phyloP scores from a whole-genome alignment of 2,329 filamentous ascomycete species.

The Colletotrichum chrysophilum region DNA sequence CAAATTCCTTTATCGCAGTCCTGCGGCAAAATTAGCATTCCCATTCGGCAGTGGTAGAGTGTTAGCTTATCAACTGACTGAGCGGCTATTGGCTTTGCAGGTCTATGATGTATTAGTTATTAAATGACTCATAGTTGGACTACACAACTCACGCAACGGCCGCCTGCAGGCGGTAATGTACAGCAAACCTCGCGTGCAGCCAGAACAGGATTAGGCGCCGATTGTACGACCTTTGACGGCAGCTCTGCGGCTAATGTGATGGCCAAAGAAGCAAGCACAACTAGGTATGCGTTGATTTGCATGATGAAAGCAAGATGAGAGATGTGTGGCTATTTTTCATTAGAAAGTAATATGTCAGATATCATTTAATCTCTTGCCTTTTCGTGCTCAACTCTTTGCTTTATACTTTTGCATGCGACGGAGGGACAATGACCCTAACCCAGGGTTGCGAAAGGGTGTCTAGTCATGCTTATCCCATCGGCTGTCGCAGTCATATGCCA shows the following conservation, averaged over 20 bases:
- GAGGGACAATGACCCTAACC: no score
- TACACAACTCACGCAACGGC: not conserved
- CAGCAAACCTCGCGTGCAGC: not conserved
- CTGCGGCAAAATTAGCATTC: not conserved
- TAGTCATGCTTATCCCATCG: no score
- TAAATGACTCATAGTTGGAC: no score
- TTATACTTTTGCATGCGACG: no score
- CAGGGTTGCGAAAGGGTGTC: no score
- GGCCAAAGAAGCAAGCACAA: not conserved
- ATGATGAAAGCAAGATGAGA: not conserved
- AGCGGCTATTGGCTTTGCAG: not conserved
- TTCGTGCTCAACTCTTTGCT: no score
- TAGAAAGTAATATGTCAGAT: no score
- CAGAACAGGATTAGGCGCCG: not conserved
- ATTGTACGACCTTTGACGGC: not conserved
- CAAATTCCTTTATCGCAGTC: not conserved
- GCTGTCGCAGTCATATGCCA: no score
- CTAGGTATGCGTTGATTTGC: not conserved
- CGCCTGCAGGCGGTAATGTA: accelerated
- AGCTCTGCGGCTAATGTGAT: accelerated
- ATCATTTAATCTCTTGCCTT: no score
- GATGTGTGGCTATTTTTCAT: no score
- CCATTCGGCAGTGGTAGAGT: no score
- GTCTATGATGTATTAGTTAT: not conserved
- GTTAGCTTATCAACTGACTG: not conserved